phyloP scores from a whole-genome alignment of 441 rosid species.

The Mallotus repandus region DNA sequence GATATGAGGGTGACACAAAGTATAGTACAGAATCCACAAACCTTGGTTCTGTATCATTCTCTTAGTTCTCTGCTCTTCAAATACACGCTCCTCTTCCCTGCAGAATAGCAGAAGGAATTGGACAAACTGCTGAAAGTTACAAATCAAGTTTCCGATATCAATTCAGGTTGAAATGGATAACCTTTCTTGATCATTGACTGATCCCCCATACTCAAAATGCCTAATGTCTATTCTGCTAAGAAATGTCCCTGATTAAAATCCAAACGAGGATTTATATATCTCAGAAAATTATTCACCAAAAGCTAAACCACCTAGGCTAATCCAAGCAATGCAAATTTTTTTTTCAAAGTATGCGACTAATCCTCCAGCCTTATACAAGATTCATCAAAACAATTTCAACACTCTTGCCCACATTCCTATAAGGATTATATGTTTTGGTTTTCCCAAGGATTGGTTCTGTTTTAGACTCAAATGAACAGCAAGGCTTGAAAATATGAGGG shows the following conservation, averaged over 20 bases:
- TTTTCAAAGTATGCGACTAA: not conserved
- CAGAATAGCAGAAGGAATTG: not conserved
- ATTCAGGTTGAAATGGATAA: not conserved
- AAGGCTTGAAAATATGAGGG: not conserved
- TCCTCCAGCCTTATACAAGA: not conserved
- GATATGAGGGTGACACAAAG: too few relatives aligned
- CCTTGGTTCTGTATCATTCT: not conserved
- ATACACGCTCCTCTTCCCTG: not conserved
- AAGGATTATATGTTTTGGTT: too few relatives aligned
- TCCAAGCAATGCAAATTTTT: not conserved
- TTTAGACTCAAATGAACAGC: too few relatives aligned
- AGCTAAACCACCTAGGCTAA: not conserved
- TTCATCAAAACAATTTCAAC: not conserved
- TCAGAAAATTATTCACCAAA: not conserved
- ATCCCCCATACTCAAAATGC: not conserved
- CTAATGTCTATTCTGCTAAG: not conserved
- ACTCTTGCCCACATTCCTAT: too few relatives aligned
- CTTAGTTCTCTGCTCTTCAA: too few relatives aligned
- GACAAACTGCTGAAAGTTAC: not conserved
- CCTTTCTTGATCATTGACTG: not conserved
- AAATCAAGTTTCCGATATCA: not conserved
- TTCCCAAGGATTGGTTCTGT: too few relatives aligned
- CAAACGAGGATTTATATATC: not conserved
- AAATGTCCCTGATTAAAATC: not conserved
- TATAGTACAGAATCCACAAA: too few relatives aligned